Evolutionary conservation across 768 basidiomycete species (phyloP).

Genomic region (Lactarius psammicola): DNA sequence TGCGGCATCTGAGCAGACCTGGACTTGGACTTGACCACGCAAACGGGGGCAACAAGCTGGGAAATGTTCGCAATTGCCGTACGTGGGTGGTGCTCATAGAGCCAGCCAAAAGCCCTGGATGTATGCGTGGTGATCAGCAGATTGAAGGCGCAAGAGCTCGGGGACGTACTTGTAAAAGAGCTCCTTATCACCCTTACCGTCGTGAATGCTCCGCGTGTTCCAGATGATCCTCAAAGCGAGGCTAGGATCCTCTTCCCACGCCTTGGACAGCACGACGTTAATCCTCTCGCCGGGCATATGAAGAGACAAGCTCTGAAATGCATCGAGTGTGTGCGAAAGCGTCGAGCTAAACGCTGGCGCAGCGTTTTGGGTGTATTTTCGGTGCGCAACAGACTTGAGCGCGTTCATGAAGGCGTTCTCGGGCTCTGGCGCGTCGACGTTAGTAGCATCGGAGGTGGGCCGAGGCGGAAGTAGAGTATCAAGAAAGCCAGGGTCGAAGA

Average conservation of each 20-base stretch:
- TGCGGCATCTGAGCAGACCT: slow-evolving; percentile 39
- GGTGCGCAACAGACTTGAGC: slow-evolving; percentile 43
- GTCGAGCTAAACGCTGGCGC: slow-evolving; percentile 56
- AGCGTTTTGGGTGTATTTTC: slow-evolving; percentile 48
- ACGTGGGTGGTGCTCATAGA: slow-evolving; percentile 64
- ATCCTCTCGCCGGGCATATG: slow-evolving; percentile 32
- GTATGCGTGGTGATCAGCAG: not conserved
- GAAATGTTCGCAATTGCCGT: slow-evolving; percentile 58
- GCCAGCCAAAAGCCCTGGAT: slow-evolving; percentile 58
- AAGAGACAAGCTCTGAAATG: slow-evolving; percentile 47
- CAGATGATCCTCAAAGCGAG: slow-evolving; percentile 67
- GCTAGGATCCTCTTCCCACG: slow-evolving; percentile 58
- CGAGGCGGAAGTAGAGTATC: slow-evolving; percentile 50
- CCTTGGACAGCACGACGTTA: slow-evolving; percentile 41
- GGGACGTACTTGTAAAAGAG: slow-evolving; percentile 52
- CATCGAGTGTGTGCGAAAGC: slow-evolving; percentile 51
- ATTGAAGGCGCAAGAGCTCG: slow-evolving; percentile 17
- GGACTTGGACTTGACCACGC: slow-evolving; percentile 36
- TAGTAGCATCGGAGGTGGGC: slow-evolving; percentile 2
- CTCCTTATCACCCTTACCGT: slow-evolving; percentile 62
- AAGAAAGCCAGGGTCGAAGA: slow-evolving; percentile 55
- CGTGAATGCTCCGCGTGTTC: slow-evolving; percentile 66
- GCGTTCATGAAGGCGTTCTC: slow-evolving; percentile 57
- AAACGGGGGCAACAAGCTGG: slow-evolving; percentile 24
- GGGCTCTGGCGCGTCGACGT: slow-evolving; percentile 20